Base-by-base conservation (phyloP, 352 stramenopile genomes). In the Pythium utonaiense region DNA sequence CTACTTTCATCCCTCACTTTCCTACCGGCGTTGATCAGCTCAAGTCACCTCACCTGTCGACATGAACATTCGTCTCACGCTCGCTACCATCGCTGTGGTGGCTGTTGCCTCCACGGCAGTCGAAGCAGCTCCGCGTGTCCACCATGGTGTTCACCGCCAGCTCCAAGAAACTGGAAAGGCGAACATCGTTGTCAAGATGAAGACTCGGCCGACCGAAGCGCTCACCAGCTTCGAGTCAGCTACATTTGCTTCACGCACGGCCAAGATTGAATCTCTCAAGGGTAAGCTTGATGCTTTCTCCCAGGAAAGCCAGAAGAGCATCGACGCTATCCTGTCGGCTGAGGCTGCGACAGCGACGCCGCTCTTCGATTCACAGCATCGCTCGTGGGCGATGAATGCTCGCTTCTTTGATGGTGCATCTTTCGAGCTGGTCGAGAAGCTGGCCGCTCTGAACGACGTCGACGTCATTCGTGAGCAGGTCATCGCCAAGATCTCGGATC, bases 351-450 rank as follows among this genome's bases (percentile, higher is more conserved):
- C 57, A 8, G 22, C 36, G 36, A 3, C 5, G 36, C 56, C 62
- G 31, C 47, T 62, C 6, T 66, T 50, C 38, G 53, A 57, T 2
- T 25, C 21, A 2, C 19, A 50, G 36, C 19, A 57, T 31, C 19
- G 51, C 31, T 69, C 44, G 36, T 76, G 65, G 69, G 58, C 62
- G 36, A 54, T 10, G 17, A 71, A 70, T 51, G 14, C 54, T 17
- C 45, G 66, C 25, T 57, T 54, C 44, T 51, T 76, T 28, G 13
- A 71, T 31, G 48, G 54, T 13, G 65, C 57, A 28, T 42, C 69
- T 14, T 42, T 42, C n/a, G 57, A 64, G 30, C 25, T 73, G 16
- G 38, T 75, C 16, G 36, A 59, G 21, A 67, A 68, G 40, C 57
- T 75, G 31, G 19, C 30, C 0, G 38, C 25, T 3, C 21, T 73